Conservation (phyloP, 1,139 yeast species). For the Hemisphaericaspora xylanilytica region DNA sequence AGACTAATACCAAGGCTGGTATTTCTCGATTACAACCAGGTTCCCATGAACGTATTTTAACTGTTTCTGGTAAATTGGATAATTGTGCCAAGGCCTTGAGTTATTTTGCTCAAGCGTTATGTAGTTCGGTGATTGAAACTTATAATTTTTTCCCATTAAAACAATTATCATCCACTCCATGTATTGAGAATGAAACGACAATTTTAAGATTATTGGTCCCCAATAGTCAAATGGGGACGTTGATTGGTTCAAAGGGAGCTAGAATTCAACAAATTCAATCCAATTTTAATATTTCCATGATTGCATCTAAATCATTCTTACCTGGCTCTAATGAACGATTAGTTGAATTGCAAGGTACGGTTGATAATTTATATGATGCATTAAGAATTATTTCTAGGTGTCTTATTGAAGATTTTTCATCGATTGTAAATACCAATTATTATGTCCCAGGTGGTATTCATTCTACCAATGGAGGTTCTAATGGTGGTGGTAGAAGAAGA, state of each 20-base stretch:
- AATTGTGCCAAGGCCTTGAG: constrained; percentile 72
- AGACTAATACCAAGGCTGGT: constrained; percentile 83
- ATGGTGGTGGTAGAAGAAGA: constrained; percentile 11
- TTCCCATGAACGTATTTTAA: constrained; percentile 78
- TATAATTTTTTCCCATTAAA: constrained; percentile 63
- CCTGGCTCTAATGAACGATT: constrained; percentile 85
- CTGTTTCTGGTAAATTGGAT: constrained; percentile 77
- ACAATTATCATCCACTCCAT: constrained; percentile 51
- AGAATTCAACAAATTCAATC: constrained; percentile 82
- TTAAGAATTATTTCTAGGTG: constrained; percentile 67
- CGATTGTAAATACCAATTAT: constrained; percentile 62
- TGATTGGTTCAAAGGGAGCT: constrained; percentile 82
- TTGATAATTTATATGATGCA: constrained; percentile 59
- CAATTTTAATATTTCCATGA: constrained; percentile 69
- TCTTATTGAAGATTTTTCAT: constrained; percentile 68
- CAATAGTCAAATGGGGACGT: constrained; percentile 86
- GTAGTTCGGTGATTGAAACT: constrained; percentile 36
- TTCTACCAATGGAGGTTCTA: background rate
- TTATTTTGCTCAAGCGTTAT: constrained; percentile 66
- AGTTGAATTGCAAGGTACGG: constrained; percentile 84
- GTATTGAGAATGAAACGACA: constrained; percentile 52
- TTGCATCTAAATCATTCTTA: constrained; percentile 81
- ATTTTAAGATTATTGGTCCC: constrained; percentile 74
- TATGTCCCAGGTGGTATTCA: constrained; percentile 55
- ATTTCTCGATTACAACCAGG: constrained; percentile 81